Evolutionary conservation across 2,329 filamentous ascomycete species (phyloP), one percentile per base, ranked within the genome.

Genomic region (Cadophora sp.): DNA sequence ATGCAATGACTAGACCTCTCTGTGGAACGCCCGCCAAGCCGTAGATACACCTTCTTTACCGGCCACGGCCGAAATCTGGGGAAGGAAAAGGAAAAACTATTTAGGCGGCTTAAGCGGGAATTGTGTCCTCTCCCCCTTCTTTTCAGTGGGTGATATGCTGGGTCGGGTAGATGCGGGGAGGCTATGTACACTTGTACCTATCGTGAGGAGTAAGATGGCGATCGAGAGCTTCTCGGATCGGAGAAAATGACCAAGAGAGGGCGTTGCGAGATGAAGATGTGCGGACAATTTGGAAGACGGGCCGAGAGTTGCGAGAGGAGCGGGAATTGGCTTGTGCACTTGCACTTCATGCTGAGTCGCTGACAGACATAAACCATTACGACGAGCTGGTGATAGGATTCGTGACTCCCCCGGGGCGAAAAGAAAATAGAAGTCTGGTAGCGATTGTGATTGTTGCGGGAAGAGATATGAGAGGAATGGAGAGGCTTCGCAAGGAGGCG

Each of bases 51-150:
- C n/a, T 43, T 30, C 43, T 60, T 60, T 64, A 59, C 62, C 66
- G 59, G 58, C n/a, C 24, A 24, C 48, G 56, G 47, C 61, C 67
- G 61, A 66, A 68, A 66, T 65, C 67, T 64, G 67, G 67, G 67
- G 67, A 64, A 66, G 39, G 62, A 27, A 53, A 59, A 30, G 61
- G 60, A 62, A 64, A 61, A 56, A 59, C 56, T 53, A 56, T 68
- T 65, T 68, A 68, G 66, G 66, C 66, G 53, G 59, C 53, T 64
- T 43, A 50, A 64, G 66, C 61, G 66, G 62, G 47, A 51, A 36
- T 61, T 43, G 63, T 47, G 24, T 43, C 41, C 58, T 60, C 58
- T 9, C 36, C 39, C 39, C 24, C 41, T 30, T n/a, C 22, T 24
- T 59, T 45, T 27, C 22, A 47, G 58, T 7, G 16, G 33, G 41